Evolutionary conservation across 768 basidiomycete genomes (phyloP).

Genomic region (Lenzites betulinus): DNA sequence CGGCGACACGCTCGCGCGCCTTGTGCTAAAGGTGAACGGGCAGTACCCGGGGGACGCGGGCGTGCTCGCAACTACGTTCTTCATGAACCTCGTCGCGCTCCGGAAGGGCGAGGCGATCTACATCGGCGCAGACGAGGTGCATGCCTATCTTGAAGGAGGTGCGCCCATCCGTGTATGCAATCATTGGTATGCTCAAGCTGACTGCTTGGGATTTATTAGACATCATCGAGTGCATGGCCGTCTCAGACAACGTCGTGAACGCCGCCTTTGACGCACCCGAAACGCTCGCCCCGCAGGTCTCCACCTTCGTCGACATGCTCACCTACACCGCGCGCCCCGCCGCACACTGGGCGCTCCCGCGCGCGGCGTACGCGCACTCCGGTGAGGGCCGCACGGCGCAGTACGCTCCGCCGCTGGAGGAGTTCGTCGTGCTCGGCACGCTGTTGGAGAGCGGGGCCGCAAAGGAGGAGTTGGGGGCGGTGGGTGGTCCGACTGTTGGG

Average conservation of each 20-base stretch:
- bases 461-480: conserved; percentile 16
- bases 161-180: background rate
- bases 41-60: conserved; percentile 60
- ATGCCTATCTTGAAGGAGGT: conserved; percentile 63
- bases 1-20: conserved; percentile 27
- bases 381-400: conserved; percentile 18
- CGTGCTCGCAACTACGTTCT: conserved; percentile 49
- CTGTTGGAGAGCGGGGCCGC: conserved; percentile 8
- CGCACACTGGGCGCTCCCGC: conserved; percentile 27
- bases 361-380: conserved; percentile 18
- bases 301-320: conserved; percentile 29
- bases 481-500: conserved; percentile 29
- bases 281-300: conserved; percentile 18
- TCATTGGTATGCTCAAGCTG: background rate
- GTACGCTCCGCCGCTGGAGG: conserved; percentile 32
- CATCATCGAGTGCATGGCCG: conserved; percentile 64
- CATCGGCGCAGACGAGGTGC: conserved; percentile 56
- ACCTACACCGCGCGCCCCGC: conserved; percentile 30
- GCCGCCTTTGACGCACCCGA: conserved; percentile 43
- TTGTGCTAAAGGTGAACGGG: conserved; percentile 43
- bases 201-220: conserved; percentile 37
- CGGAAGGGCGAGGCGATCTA: conserved; percentile 54
- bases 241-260: conserved; percentile 60
- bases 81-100: conserved; percentile 55
- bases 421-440: conserved; percentile 33